Percentiles rank a stretch among this genome's conserved stretches.
Conservation (phyloP, 306 rosid species). For the Cucurbita argyrosperma region DNA sequence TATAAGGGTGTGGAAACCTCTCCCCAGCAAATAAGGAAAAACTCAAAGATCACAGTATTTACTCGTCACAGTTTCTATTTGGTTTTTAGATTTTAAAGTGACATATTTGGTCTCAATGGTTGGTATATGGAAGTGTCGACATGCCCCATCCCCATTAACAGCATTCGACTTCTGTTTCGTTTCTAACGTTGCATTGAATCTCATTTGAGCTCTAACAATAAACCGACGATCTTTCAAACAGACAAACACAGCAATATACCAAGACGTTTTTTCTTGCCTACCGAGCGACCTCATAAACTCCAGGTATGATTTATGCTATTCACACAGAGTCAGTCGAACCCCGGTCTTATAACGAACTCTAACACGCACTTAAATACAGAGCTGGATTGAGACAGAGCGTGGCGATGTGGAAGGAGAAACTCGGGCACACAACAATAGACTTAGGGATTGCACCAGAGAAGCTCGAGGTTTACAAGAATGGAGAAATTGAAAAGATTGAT, state of each 20-base stretch:
- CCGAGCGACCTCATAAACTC: conserved; percentile 80
- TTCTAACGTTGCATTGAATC: background rate
- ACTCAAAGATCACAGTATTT: no score
- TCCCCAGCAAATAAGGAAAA: no score
- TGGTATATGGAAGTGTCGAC: background rate
- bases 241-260: conserved; percentile 77
- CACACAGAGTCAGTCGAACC: background rate
- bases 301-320: conserved; percentile 31
- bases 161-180: background rate
- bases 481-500: conserved; percentile 34
- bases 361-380: conserved; percentile 21
- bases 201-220: background rate
- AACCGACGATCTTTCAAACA: conserved; percentile 16
- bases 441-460: conserved; percentile 69
- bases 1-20: no score
- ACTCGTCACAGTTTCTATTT: no score
- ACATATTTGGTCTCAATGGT: no score
- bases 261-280: conserved; percentile 79
- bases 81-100: background rate
- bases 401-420: conserved; percentile 52
- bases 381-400: conserved; percentile 65
- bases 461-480: conserved; percentile 44
- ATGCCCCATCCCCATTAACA: background rate
- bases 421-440: conserved; percentile 77
- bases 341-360: conserved; percentile 12